Conservation (phyloP, 1,284 basidiomycete species). For the Marasmius tenuissimus region DNA sequence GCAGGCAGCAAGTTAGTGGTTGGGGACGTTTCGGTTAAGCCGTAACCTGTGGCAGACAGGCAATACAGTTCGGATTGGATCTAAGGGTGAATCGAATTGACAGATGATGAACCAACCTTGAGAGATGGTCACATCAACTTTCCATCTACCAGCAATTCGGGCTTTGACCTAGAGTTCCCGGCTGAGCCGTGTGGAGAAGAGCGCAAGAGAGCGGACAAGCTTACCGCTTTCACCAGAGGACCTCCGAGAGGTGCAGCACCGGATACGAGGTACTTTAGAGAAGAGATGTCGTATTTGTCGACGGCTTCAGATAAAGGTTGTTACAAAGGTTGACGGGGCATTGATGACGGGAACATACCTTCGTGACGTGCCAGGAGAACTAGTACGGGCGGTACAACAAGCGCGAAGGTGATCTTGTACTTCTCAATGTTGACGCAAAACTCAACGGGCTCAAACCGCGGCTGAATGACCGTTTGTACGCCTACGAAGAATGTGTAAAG, state of each 20-base stretch:
- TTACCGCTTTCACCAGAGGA: constrained; percentile 55
- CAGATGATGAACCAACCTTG: constrained; percentile 41
- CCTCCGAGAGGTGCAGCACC: constrained; percentile 84
- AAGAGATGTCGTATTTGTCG: constrained; percentile 68
- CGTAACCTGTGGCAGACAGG: constrained; percentile 52
- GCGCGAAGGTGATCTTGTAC: constrained; percentile 59
- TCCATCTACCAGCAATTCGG: constrained; percentile 30
- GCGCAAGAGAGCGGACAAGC: constrained; percentile 1
- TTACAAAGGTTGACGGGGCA: neutral
- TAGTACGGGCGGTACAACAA: constrained; percentile 86
- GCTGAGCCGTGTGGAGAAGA: neutral
- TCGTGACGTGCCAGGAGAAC: constrained; percentile 70
- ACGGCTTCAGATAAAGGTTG: constrained; percentile 38
- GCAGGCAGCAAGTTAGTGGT: constrained; percentile 50
- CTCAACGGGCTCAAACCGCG: constrained; percentile 70
- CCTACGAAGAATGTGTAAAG: constrained; percentile 62
- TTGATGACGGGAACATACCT: constrained; percentile 33
- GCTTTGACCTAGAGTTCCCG: constrained; percentile 28
- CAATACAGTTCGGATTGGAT: constrained; percentile 6
- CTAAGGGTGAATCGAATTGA: neutral
- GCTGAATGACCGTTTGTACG: constrained; percentile 64
- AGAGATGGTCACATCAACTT: constrained; percentile 27
- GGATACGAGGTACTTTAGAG: constrained; percentile 61
- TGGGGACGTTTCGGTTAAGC: constrained; percentile 79
- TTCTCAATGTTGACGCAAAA: constrained; percentile 69